Percentiles rank a stretch among this genome's conserved stretches.
Conservation (phyloP, 805 yeast genomes). For the Debaryomyces castellii region DNA sequence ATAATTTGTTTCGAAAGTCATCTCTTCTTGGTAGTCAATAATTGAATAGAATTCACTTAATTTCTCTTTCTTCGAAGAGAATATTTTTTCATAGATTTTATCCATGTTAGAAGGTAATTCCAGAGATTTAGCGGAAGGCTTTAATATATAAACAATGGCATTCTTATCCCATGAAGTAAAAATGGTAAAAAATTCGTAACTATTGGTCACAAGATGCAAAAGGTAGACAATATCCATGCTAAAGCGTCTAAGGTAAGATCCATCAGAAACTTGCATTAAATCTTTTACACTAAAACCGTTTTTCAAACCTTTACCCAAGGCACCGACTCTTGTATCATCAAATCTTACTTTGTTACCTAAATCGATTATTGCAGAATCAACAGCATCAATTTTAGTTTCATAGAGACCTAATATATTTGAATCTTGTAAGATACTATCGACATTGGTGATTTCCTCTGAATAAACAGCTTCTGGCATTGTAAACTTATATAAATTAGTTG, state of each 20-base stretch:
- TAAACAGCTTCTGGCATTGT: conserved; percentile 67
- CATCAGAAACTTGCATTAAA: conserved; percentile 46
- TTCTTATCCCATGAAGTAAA: conserved; percentile 61
- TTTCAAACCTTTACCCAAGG: conserved; percentile 81
- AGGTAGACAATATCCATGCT: conserved; percentile 60
- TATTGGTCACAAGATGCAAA: conserved; percentile 67
- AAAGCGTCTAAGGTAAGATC: conserved; percentile 55
- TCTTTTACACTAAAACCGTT: conserved; percentile 75
- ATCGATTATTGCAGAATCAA: conserved; percentile 75
- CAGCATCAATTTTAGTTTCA: conserved; percentile 67
- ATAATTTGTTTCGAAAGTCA: conserved; percentile 55
- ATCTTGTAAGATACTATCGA: conserved; percentile 64
- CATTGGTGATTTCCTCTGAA: conserved; percentile 52
- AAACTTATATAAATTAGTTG: conserved; percentile 55
- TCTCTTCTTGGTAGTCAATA: conserved; percentile 51
- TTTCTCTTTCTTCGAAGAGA: conserved; percentile 44
- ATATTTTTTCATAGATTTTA: conserved; percentile 56
- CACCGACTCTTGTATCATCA: conserved; percentile 71
- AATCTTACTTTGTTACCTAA: conserved; percentile 74
- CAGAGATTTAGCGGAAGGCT: conserved; percentile 70
- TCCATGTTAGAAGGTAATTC: conserved; percentile 56
- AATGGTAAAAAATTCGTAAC: conserved; percentile 70
- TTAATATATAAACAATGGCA: conserved; percentile 56
- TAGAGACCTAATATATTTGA: conserved; percentile 65
- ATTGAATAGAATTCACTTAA: conserved; percentile 42